phyloP scores from a whole-genome alignment of 2,329 filamentous ascomycete species.

The Fusarium brachygibbosum region DNA sequence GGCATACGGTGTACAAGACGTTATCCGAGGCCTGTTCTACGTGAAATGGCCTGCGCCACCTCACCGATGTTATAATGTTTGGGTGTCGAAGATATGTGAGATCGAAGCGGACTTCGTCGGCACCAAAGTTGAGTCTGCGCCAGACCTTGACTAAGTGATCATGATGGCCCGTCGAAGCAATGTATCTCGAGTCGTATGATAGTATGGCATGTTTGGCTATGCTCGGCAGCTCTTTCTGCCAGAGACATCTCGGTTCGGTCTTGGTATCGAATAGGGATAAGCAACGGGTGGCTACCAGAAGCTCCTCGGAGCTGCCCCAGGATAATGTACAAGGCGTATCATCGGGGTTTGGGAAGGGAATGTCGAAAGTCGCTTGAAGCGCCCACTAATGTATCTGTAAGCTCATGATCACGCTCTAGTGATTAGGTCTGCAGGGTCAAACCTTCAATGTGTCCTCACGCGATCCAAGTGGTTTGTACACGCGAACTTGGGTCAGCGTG shows the following conservation, averaged over 20 bases:
- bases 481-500: slow-evolving; percentile 74
- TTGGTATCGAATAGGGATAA: slow-evolving; percentile 76
- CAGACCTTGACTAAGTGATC: slow-evolving; percentile 93
- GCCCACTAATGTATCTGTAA: slow-evolving; percentile 65
- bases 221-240: slow-evolving; percentile 81
- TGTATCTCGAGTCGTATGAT: slow-evolving; percentile 88
- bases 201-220: slow-evolving; percentile 80
- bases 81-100: slow-evolving; percentile 92
- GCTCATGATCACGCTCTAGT: slow-evolving; percentile 19
- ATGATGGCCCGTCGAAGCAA: slow-evolving; percentile 82
- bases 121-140: slow-evolving; percentile 86
- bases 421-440: slow-evolving; percentile 36
- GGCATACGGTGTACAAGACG: slow-evolving; percentile 89
- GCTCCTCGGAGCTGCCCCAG: slow-evolving; percentile 89
- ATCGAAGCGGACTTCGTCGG: slow-evolving; percentile 88
- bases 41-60: slow-evolving; percentile 87
- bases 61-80: slow-evolving; percentile 80
- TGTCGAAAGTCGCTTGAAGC: slow-evolving; percentile 72
- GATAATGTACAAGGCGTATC: slow-evolving; percentile 70
- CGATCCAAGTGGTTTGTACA: slow-evolving; percentile 82
- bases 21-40: slow-evolving; percentile 85
- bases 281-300: slow-evolving; percentile 79
- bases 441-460: slow-evolving; percentile 82
- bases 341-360: slow-evolving; percentile 49
- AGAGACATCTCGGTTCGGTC: slow-evolving; percentile 69